phyloP scores from a whole-genome alignment of 768 basidiomycete genomes.

The Amanita fuliginea region DNA sequence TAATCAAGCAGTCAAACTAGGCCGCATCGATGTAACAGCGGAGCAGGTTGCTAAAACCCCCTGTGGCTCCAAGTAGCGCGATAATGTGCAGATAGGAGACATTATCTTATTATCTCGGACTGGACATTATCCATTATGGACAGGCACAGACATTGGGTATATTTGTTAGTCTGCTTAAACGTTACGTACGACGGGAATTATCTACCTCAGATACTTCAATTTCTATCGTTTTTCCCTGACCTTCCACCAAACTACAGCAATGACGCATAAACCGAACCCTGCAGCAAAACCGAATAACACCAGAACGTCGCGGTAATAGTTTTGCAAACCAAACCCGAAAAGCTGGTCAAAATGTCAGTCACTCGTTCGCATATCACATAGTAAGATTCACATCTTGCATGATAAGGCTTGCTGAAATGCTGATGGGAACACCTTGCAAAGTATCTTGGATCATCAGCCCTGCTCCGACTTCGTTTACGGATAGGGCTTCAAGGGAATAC shows the following conservation, averaged over 20 bases:
- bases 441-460: slow-evolving; percentile 78
- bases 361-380: neutral
- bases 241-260: slow-evolving; percentile 65
- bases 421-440: slow-evolving; percentile 71
- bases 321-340: slow-evolving; percentile 74
- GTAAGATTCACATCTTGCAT: slow-evolving; percentile 60
- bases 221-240: slow-evolving; percentile 63
- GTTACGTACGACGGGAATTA: too few relatives aligned
- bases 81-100: neutral
- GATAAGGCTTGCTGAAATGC: slow-evolving; percentile 72
- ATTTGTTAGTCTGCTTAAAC: too few relatives aligned
- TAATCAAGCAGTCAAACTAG: slow-evolving; percentile 32
- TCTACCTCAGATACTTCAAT: too few relatives aligned
- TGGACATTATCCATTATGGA: too few relatives aligned
- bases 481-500: slow-evolving; percentile 73
- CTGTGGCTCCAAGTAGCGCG: slow-evolving; percentile 32
- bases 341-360: slow-evolving; percentile 30
- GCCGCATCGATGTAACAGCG: slow-evolving; percentile 34
- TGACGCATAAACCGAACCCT: slow-evolving; percentile 64
- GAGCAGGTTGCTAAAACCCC: slow-evolving; percentile 29
- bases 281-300: slow-evolving; percentile 81
- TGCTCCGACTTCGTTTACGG: slow-evolving; percentile 86
- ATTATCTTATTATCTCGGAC: too few relatives aligned
- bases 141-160: too few relatives aligned
- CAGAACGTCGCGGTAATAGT: slow-evolving; percentile 86